A percentile compares a stretch with the other conserved stretches of the same genome.
These are phyloP conservation scores for Baorangia bicolor DNA, from an alignment of 768 basidiomycete species.

Conservation along the genomic window DNA sequence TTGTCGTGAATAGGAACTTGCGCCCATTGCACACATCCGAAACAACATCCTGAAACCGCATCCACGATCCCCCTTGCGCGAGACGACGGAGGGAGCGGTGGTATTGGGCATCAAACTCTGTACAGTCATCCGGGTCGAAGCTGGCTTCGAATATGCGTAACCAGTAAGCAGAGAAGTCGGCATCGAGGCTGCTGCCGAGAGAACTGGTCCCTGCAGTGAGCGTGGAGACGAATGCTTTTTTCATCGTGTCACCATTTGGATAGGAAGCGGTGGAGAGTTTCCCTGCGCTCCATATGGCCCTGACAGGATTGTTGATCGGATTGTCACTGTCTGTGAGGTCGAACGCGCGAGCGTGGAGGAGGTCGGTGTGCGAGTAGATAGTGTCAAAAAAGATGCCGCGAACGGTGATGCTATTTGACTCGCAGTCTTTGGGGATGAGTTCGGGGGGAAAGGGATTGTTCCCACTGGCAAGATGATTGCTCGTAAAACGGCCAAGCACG, in stretches of 20 bases:
- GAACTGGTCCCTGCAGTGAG: not conserved
- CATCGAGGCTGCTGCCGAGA: not conserved
- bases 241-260: not conserved
- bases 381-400: constrained; percentile 3
- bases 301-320: not conserved
- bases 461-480: not conserved
- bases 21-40: not conserved
- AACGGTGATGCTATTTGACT: not conserved
- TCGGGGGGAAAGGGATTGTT: not conserved
- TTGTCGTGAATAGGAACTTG: not conserved
- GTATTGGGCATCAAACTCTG: not conserved
- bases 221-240: not conserved
- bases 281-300: not conserved
- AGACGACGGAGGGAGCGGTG: not conserved
- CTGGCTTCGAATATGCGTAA: not conserved
- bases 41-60: not conserved
- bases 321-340: not conserved
- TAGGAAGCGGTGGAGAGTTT: not conserved
- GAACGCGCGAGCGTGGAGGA: not conserved
- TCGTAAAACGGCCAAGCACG: constrained; percentile 5
- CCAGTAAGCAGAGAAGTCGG: not conserved
- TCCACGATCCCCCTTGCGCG: not conserved
- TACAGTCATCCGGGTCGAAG: not conserved
- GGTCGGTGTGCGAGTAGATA: not conserved
- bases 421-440: not conserved